These are phyloP conservation scores for Linaria vulgaris DNA, from an alignment of 257 asterid genomes.

Conservation along the genomic window DNA sequence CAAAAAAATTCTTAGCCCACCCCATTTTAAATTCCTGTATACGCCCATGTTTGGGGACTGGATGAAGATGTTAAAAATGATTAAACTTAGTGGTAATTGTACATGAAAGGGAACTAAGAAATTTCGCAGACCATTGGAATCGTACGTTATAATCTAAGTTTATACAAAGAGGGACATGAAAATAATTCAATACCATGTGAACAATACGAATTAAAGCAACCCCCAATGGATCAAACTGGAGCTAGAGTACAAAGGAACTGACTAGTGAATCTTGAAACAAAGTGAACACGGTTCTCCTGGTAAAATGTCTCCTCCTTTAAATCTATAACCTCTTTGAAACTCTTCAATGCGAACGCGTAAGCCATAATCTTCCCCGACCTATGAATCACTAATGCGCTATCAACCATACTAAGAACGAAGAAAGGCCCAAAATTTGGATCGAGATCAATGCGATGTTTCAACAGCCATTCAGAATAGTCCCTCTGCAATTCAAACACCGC, in stretches of 20 bases:
- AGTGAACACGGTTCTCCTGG: slow-evolving; percentile 16
- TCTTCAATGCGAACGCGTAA: slow-evolving; percentile 26
- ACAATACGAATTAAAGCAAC: no score
- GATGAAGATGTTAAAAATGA: no score
- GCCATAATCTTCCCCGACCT: slow-evolving; percentile 22
- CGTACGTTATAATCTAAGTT: no score
- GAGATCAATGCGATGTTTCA: slow-evolving; percentile 17
- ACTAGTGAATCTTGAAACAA: slow-evolving; percentile 14
- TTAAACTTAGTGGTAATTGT: no score
- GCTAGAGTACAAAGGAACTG: slow-evolving; percentile 26
- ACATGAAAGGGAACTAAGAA: no score
- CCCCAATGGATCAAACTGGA: slow-evolving; percentile 28
- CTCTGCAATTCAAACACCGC: slow-evolving; percentile 26
- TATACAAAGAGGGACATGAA: no score
- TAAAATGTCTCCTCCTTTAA: slow-evolving; percentile 19
- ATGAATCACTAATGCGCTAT: slow-evolving; percentile 12
- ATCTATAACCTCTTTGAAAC: slow-evolving; percentile 25
- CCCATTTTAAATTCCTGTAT: no score
- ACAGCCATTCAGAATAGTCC: slow-evolving; percentile 21
- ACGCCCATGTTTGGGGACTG: no score
- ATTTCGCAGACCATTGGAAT: no score
- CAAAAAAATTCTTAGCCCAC: no score
- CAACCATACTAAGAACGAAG: slow-evolving; percentile 12
- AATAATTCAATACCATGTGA: no score
- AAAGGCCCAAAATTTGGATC: slow-evolving; percentile 7